Percentiles rank a stretch among this genome's conserved stretches.
Evolutionary conservation across 371 early-diverging fungal species (phyloP).

Genomic region (Mortierella sp.): DNA sequence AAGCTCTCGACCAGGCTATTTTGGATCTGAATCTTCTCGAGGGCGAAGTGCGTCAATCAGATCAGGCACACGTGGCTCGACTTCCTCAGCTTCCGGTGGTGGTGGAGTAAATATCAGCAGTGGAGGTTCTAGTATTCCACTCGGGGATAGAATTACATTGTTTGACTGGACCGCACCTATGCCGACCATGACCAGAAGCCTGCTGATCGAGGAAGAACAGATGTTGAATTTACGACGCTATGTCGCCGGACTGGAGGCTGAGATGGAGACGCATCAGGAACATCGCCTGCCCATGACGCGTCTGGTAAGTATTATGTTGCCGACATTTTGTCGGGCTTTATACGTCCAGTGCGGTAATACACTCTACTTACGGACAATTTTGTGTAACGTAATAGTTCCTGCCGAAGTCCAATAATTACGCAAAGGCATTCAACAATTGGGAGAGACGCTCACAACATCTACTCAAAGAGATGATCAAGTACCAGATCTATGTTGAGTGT

Average conservation of each 20-base stretch:
- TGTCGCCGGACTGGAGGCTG: constrained; percentile 53
- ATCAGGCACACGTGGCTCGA: constrained; percentile 33
- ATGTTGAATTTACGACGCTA: constrained; percentile 58
- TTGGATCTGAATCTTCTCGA: neutral
- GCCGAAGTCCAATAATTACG: constrained; percentile 65
- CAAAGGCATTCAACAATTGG: constrained; percentile 88
- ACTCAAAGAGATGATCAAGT: constrained; percentile 89
- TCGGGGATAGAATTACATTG: constrained; percentile 24
- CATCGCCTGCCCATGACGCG: constrained; percentile 59
- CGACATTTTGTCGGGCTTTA: neutral
- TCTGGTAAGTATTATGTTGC: constrained; percentile 51
- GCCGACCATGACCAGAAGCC: constrained; percentile 30
- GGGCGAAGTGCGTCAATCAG: constrained; percentile 38
- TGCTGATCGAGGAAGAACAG: constrained; percentile 54
- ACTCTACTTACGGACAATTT: too few species aligned
- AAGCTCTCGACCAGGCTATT: constrained; percentile 1
- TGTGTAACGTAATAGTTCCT: constrained; percentile 56
- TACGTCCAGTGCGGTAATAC: neutral
- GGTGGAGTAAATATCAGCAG: neutral
- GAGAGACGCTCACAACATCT: constrained; percentile 86
- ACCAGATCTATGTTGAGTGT: constrained; percentile 86
- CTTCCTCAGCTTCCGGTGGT: constrained; percentile 21
- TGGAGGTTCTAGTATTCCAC: neutral
- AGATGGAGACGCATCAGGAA: constrained; percentile 65
- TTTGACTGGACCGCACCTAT: constrained; percentile 48